These are phyloP conservation scores for Xylariaceae sp. DNA, from an alignment of 2,329 filamentous ascomycete genomes.

Conservation along the genomic window DNA sequence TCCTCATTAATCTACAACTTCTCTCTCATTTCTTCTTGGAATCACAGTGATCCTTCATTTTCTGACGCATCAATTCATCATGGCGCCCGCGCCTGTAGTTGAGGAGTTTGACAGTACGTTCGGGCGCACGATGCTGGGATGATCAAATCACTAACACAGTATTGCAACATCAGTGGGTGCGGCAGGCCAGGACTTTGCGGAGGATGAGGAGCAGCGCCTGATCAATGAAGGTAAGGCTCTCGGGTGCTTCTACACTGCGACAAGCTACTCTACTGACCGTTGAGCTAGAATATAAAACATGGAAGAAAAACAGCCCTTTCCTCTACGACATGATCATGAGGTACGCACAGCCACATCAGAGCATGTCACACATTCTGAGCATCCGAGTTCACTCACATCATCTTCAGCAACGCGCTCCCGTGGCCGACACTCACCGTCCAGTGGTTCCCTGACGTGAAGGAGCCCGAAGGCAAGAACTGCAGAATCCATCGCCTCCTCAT, in stretches of 20 bases:
- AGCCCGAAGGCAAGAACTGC: conserved; percentile 80
- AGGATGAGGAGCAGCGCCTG: conserved; percentile 73
- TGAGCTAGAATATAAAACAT: conserved; percentile 87
- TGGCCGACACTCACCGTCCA: conserved; percentile 97
- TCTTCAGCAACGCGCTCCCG: conserved; percentile 70
- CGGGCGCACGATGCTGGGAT: conserved; percentile 1
- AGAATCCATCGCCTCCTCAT: conserved; percentile 83
- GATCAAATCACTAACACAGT: conserved; percentile 13
- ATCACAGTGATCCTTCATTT: no score
- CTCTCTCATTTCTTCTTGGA: no score
- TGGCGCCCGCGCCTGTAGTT: conserved; percentile 44
- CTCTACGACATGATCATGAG: conserved; percentile 96
- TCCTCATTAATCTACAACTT: not conserved
- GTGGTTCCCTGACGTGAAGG: conserved; percentile 95
- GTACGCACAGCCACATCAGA: conserved; percentile 33
- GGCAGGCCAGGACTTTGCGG: conserved; percentile 60
- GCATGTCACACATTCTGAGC: no score
- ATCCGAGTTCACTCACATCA: conserved; percentile 1
- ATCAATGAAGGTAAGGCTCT: conserved; percentile 76
- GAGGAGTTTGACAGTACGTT: conserved; percentile 47
- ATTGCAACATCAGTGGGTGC: conserved; percentile 39
- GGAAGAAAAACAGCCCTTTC: conserved; percentile 99
- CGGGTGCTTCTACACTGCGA: not conserved
- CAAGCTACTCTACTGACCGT: conserved; percentile 11
- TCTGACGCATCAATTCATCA: conserved; percentile 24